Conservation (phyloP, 768 basidiomycete genomes). For the Tulasnella sp. region DNA sequence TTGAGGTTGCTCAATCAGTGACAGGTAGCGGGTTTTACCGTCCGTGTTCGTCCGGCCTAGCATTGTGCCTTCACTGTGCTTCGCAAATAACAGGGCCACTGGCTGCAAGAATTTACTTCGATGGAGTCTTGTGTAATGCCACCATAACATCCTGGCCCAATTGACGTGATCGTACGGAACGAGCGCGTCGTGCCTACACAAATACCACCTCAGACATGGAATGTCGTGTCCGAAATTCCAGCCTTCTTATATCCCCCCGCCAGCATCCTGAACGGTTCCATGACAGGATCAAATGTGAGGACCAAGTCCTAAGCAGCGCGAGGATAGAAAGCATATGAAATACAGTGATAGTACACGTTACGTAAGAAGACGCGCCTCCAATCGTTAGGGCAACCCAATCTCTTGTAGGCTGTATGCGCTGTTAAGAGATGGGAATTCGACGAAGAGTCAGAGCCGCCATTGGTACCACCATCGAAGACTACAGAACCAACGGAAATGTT, state of each 20-base stretch:
- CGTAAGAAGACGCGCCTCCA: constrained; percentile 30
- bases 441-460: background rate
- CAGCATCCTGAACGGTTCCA: constrained; percentile 30
- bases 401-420: constrained; percentile 52
- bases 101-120: too few relatives aligned
- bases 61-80: too few relatives aligned
- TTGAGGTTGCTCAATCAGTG: too few relatives aligned
- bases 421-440: background rate
- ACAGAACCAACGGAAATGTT: constrained; percentile 48
- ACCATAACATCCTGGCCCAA: too few relatives aligned
- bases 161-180: too few relatives aligned
- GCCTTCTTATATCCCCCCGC: constrained; percentile 25
- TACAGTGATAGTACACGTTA: background rate
- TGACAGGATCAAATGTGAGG: constrained; percentile 23
- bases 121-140: too few relatives aligned
- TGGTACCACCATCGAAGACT: background rate
- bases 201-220: constrained; percentile 25
- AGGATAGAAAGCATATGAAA: background rate
- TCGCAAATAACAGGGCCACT: too few relatives aligned
- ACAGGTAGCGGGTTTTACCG: too few relatives aligned
- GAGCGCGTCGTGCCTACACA: too few relatives aligned
- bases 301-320: constrained; percentile 19
- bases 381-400: constrained; percentile 60
- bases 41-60: too few relatives aligned
- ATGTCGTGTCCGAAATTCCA: constrained; percentile 27